Percentiles rank a stretch among this genome's conserved stretches.
Conservation (phyloP, 2,329 filamentous ascomycete species). For the Aspergillus sojae region DNA sequence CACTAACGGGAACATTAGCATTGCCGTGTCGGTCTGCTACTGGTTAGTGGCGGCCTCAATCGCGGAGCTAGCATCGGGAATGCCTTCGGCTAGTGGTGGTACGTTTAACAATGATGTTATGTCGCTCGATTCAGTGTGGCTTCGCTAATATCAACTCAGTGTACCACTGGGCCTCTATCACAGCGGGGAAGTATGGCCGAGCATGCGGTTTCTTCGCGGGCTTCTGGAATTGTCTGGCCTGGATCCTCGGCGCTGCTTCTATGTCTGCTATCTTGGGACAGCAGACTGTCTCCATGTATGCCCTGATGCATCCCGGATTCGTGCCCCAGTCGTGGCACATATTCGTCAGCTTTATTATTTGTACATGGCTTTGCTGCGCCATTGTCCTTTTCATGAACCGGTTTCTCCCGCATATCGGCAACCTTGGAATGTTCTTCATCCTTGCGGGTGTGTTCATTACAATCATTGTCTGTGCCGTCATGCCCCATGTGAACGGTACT, state of each 20-base stretch:
- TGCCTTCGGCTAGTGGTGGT: constrained; percentile 61
- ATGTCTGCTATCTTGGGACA: constrained; percentile 63
- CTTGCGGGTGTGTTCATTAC: constrained; percentile 56
- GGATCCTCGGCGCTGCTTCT: constrained; percentile 65
- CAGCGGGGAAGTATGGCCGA: constrained; percentile 59
- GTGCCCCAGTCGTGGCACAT: constrained; percentile 59
- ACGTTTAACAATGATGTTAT: constrained; percentile 17
- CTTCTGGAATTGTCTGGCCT: constrained; percentile 51
- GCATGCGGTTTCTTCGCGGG: constrained; percentile 52
- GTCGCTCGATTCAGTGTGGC: neutral
- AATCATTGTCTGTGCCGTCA: constrained; percentile 56
- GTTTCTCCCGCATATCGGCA: constrained; percentile 54
- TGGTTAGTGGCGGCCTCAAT: constrained; percentile 61
- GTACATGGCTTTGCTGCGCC: constrained; percentile 56
- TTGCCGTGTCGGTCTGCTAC: constrained; percentile 56
- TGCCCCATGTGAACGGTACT: constrained; percentile 51
- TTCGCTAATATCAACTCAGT: constrained; percentile 37
- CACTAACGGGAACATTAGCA: constrained; percentile 29
- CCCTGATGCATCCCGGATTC: constrained; percentile 59
- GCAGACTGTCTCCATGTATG: constrained; percentile 63
- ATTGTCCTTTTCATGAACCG: constrained; percentile 62
- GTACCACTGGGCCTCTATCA: constrained; percentile 65
- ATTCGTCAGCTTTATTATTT: constrained; percentile 60
- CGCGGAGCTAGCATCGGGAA: constrained; percentile 63
- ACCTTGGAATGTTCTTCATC: constrained; percentile 60